A percentile compares a stretch with the other conserved stretches of the same genome.
Evolutionary conservation across 2,329 filamentous ascomycete genomes (phyloP).

Genomic region (Fragosphaeria purpurea): DNA sequence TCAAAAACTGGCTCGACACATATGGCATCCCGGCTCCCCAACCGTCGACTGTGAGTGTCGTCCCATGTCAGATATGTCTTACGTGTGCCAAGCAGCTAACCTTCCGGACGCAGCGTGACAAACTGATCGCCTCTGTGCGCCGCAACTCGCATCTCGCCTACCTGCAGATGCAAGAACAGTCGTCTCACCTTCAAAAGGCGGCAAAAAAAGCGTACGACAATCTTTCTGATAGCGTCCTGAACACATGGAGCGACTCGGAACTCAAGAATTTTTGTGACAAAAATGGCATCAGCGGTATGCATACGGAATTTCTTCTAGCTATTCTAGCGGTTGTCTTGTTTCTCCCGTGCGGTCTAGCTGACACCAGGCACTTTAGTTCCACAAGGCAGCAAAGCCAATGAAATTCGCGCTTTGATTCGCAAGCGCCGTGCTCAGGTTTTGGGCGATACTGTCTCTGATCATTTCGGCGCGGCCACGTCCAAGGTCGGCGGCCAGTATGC

Average conservation of each 20-base stretch:
- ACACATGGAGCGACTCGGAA: constrained; percentile 79
- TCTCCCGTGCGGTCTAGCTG: too few species aligned
- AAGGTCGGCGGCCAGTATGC: constrained; percentile 68
- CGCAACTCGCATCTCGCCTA: constrained; percentile 79
- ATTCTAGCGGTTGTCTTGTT: too few species aligned
- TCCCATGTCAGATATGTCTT: too few species aligned
- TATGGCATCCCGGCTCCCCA: constrained; percentile 81
- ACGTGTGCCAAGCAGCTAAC: neutral
- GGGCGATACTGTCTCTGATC: constrained; percentile 51
- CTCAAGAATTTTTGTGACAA: constrained; percentile 91
- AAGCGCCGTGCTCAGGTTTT: constrained; percentile 69
- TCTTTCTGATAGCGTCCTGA: constrained; percentile 73
- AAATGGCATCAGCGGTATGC: constrained; percentile 57
- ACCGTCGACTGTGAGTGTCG: constrained; percentile 45
- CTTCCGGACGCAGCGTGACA: constrained; percentile 51
- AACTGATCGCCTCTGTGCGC: constrained; percentile 77
- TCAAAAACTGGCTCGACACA: constrained; percentile 88
- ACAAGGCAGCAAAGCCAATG: constrained; percentile 82
- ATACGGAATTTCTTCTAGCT: neutral
- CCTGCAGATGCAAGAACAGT: constrained; percentile 52
- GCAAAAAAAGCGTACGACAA: constrained; percentile 62
- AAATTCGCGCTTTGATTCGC: constrained; percentile 79
- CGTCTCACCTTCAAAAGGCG: constrained; percentile 51
- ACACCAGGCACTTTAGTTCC: constrained; percentile 47
- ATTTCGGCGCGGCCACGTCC: constrained; percentile 62